A percentile compares a stretch with the other conserved stretches of the same genome.
Evolutionary conservation across 31 red algal species (phyloP).

Genomic region (Odonthalia washingtoniensis): DNA sequence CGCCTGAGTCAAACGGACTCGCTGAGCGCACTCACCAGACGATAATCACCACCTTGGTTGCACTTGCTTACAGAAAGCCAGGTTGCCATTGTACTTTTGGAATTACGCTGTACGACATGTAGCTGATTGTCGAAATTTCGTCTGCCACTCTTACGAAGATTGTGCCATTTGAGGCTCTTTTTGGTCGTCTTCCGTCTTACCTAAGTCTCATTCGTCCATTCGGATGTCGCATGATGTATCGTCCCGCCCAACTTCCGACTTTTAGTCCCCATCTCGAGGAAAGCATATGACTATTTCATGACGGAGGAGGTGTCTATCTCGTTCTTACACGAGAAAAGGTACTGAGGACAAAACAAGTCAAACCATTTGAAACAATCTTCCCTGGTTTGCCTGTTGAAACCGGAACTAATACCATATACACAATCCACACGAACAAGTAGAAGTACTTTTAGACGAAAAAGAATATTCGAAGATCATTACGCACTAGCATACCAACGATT

Average conservation of each 20-base stretch:
- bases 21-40: constrained; percentile 26
- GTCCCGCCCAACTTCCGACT: background rate
- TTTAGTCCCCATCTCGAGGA: background rate
- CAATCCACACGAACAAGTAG: background rate
- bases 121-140: background rate
- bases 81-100: constrained; percentile 1
- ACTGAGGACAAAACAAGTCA: background rate
- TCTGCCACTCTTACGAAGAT: background rate
- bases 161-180: background rate
- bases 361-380: background rate
- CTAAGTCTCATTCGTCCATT: background rate
- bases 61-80: background rate
- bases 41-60: background rate
- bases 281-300: background rate
- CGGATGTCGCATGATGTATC: constrained; percentile 32
- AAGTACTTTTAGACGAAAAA: background rate
- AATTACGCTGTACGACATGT: constrained; percentile 14
- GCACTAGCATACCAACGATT: no score
- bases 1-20: constrained; percentile 49
- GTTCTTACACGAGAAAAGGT: background rate
- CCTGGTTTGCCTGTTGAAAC: background rate
- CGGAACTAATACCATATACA: background rate
- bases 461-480: no score
- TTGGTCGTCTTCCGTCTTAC: background rate
- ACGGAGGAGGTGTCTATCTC: background rate